Base-by-base conservation (phyloP, 371 early-diverging fungal genomes). In the Pancytospora philotis region DNA sequence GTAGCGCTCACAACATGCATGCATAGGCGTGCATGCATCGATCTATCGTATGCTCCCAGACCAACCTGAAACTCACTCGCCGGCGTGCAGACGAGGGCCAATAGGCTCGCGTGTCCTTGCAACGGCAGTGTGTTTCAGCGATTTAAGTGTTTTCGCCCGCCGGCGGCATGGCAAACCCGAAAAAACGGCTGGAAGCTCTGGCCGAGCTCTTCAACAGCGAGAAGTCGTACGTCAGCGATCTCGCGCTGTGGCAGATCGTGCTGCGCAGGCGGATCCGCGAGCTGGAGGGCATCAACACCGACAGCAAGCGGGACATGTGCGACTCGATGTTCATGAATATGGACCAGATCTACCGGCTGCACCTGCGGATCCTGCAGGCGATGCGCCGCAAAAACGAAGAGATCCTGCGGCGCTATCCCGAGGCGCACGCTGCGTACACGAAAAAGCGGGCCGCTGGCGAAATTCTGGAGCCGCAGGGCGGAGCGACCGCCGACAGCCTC, bases 121-220 rank as follows among this genome's bases (percentile, higher is more conserved):
- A n/a, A n/a, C n/a, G n/a, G n/a, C n/a, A n/a, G n/a, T n/a, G n/a
- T n/a, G n/a, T n/a, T n/a, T n/a, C n/a, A n/a, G n/a, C n/a, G n/a
- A n/a, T n/a, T n/a, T n/a, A n/a, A n/a, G n/a, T n/a, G n/a, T n/a
- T n/a, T n/a, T n/a, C n/a, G n/a, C n/a, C n/a, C n/a, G 45, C 22
- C 45, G 22, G 45, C 10, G 27, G 6, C 30, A 59, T 59, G 59
- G 4, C 35, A 8, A 59, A 28, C 37, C 4, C 6, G 6, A 25
- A 61, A 51, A 78, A 75, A 50, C 66, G 65, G 52, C 51, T 78
- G 32, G 75, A 72, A 49, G 75, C 76, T 1, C 27, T 78, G n/a
- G 10, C 28, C 6, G 78, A 78, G 51, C 19, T 75, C 6, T 72
- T 66, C 57, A 36, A 69, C 8, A 69, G 69, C 19, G 78, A 78